Percentiles rank a stretch among this genome's conserved stretches.
These are phyloP conservation scores for Apodospora peruviana DNA, from an alignment of 495 filamentous ascomycete species.

Conservation along the genomic window DNA sequence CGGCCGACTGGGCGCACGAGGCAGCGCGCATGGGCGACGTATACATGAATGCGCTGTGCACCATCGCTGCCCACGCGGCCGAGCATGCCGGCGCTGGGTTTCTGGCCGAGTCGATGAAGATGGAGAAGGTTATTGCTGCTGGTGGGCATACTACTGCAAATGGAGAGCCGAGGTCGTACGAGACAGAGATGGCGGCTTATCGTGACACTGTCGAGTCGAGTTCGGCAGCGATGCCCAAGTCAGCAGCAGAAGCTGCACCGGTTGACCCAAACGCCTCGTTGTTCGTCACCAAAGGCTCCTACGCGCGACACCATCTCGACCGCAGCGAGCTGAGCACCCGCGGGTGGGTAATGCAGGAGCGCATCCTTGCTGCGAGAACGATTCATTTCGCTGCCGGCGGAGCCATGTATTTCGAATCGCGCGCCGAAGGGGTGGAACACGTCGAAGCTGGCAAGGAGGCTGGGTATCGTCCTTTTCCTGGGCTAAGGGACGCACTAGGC, in stretches of 20 bases:
- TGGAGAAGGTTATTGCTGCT: background rate
- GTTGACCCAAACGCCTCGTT: background rate
- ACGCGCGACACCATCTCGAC: background rate
- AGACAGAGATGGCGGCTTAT: background rate
- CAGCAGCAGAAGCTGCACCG: background rate
- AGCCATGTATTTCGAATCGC: background rate
- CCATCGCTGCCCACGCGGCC: conserved; percentile 6
- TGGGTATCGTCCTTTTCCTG: background rate
- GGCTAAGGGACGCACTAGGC: background rate
- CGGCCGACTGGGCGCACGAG: conserved; percentile 1
- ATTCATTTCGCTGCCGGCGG: background rate
- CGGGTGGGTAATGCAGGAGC: background rate
- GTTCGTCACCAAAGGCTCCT: background rate
- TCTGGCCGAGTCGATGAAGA: background rate
- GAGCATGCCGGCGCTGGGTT: conserved; percentile 6
- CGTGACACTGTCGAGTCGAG: background rate
- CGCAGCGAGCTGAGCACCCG: background rate
- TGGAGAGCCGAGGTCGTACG: background rate
- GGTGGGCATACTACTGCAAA: background rate
- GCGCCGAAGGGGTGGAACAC: background rate
- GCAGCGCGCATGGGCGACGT: conserved; percentile 7
- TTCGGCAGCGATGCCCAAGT: too few species aligned
- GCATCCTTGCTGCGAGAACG: background rate
- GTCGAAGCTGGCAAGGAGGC: background rate
- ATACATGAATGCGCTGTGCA: conserved; percentile 6